phyloP scores from a whole-genome alignment of 805 yeast genomes.

The Kazachstania bromeliacearum region DNA sequence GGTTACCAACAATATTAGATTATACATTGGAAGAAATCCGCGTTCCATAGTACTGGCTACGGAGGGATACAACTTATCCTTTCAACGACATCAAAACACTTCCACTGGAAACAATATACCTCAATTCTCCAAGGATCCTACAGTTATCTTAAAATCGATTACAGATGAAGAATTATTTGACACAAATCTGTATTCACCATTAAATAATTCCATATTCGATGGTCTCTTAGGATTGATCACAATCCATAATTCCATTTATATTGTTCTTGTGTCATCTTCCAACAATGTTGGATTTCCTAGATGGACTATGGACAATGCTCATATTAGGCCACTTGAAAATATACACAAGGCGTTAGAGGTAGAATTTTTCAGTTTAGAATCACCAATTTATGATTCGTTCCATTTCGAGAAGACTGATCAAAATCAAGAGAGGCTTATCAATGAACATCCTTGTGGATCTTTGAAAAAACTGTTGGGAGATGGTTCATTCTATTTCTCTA shows the following conservation, averaged over 20 bases:
- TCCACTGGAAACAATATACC: conserved; percentile 14
- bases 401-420: conserved; percentile 19
- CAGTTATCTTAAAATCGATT: conserved; percentile 47
- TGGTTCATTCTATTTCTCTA: conserved; percentile 84
- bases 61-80: conserved; percentile 47
- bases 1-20: conserved; percentile 42
- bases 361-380: conserved; percentile 55
- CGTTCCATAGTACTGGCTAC: conserved; percentile 61
- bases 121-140: conserved; percentile 21
- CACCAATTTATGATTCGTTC: conserved; percentile 41
- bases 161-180: conserved; percentile 32
- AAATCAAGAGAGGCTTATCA: conserved; percentile 25
- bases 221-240: conserved; percentile 58
- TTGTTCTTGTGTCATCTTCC: conserved; percentile 48
- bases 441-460: conserved; percentile 73
- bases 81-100: conserved; percentile 33
- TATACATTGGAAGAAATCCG: conserved; percentile 54
- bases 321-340: conserved; percentile 35
- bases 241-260: conserved; percentile 43
- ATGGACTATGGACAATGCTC: conserved; percentile 18
- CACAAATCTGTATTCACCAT: conserved; percentile 33
- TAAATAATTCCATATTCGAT: conserved; percentile 28
- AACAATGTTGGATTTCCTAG: conserved; percentile 52
- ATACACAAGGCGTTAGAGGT: conserved; percentile 49
- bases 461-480: conserved; percentile 63